Base-by-base conservation (phyloP, 2,329 filamentous ascomycete genomes). In the Sarocladiaceae sp. region DNA sequence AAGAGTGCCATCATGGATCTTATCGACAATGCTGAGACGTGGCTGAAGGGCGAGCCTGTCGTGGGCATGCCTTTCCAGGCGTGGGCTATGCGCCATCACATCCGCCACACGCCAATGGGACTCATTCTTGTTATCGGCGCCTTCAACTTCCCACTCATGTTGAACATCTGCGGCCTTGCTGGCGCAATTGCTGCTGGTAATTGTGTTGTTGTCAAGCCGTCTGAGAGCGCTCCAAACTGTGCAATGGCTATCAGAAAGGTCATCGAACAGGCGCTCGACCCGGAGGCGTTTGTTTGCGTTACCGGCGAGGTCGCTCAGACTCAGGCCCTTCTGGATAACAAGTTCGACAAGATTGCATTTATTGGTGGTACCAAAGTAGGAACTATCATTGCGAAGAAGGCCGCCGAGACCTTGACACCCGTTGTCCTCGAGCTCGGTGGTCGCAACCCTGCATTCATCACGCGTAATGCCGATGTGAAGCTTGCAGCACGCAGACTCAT, bases 331-430 rank as follows among this genome's bases (percentile, higher is more conserved):
- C 79, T 99, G 29, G 83, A 93, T 53, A 83, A 91, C 73, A 93
- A 93, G 69, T 99, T 92, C 87, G 92, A 95, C 73, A 97, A 97
- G 80, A 95, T 99, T 63, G 92, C 94, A 76, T 99, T 96, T 74
- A 99, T 94, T 1, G 94, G 94, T 52, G 86, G 84, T 62, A 79
- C 80, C 50, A 73, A 66, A 25, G 90, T 97, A 17, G 94, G 89
- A 63, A 90, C 86, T 64, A 92, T 97, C 62, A 85, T 97, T 51
- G 82, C 90, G 46, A 86, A 92, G 68, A 96, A 95, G 67, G 94
- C 93, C 0, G 93, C 94, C 55, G 83, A 90, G 64, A 86, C 90
- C 33, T 78, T 96, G 55, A 97, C 94, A 0, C 94, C 94, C 0
- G 85, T 96, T 20, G 82, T 86, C 10, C 83, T 97, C 46, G 94